A percentile compares a stretch with the other conserved stretches of the same genome.
Evolutionary conservation across 192 early-diverging fungal species (phyloP).

Genomic region (Coemansia sp.): DNA sequence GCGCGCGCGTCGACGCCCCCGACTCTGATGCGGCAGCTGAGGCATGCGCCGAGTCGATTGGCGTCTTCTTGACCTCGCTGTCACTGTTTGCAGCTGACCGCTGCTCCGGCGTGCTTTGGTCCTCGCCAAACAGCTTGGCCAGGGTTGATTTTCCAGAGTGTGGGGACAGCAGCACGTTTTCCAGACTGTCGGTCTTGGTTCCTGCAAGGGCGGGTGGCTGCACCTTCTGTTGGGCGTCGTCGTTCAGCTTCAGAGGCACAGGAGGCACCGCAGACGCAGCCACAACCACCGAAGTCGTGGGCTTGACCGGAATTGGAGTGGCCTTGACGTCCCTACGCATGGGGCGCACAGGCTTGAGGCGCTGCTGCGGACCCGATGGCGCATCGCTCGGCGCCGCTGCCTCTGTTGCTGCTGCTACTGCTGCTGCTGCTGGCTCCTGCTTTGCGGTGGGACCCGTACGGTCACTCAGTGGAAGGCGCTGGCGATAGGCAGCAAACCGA

Average conservation of each 20-base stretch:
- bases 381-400: conserved; percentile 1
- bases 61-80: conserved; percentile 10
- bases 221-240: neutral
- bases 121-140: conserved; percentile 26
- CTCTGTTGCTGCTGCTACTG: neutral
- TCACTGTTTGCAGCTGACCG: neutral
- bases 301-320: neutral
- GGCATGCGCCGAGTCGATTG: conserved; percentile 34
- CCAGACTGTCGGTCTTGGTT: conserved; percentile 21
- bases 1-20: conserved; percentile 17
- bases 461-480: conserved; percentile 38
- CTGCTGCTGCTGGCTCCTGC: neutral
- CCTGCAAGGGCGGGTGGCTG: conserved; percentile 9
- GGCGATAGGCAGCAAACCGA: conserved; percentile 29
- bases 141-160: conserved; percentile 20
- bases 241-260: conserved; percentile 8
- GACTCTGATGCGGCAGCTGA: conserved; percentile 30
- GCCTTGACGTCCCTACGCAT: conserved; percentile 19
- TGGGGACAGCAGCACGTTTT: conserved; percentile 40
- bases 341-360: conserved; percentile 42
- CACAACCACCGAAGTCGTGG: neutral
- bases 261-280: conserved; percentile 6
- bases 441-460: conserved; percentile 22
- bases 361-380: conserved; percentile 11
- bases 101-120: neutral